Conservation (phyloP, 1,139 yeast species). For the Lodderomyces pseudojiufengensis region DNA sequence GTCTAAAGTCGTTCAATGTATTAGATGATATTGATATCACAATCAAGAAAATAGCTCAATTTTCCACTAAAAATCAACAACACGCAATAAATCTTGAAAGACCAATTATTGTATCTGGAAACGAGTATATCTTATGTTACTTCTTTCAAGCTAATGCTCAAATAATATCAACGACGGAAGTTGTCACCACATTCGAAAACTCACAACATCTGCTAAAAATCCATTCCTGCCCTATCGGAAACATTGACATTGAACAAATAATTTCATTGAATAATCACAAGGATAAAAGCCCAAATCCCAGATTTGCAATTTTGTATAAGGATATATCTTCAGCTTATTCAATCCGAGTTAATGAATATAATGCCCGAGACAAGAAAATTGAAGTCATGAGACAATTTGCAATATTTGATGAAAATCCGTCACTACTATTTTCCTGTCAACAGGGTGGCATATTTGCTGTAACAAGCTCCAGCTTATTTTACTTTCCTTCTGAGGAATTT, state of each 20-base stretch:
- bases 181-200: background rate
- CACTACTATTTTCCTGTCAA: constrained; percentile 21
- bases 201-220: too few species aligned
- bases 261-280: constrained; percentile 11
- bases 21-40: constrained; percentile 6
- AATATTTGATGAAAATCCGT: constrained; percentile 35
- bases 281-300: background rate
- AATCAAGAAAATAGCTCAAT: constrained; percentile 10
- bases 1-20: constrained; percentile 2
- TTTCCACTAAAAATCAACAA: constrained; percentile 29
- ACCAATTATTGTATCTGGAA: constrained; percentile 17
- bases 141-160: constrained; percentile 31
- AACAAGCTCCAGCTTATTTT: constrained; percentile 28
- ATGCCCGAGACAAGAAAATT: constrained; percentile 10
- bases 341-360: constrained; percentile 26
- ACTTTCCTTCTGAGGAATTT: constrained; percentile 24
- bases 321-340: constrained; percentile 32
- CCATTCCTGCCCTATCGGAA: constrained; percentile 22
- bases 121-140: constrained; percentile 25
- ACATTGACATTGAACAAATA: constrained; percentile 26
- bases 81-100: constrained; percentile 17
- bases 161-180: constrained; percentile 12
- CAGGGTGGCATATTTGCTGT: constrained; percentile 33
- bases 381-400: constrained; percentile 25
- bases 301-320: constrained; percentile 32